Base-by-base conservation (phyloP, 2,329 filamentous ascomycete genomes). In the Helotiales sp. region DNA sequence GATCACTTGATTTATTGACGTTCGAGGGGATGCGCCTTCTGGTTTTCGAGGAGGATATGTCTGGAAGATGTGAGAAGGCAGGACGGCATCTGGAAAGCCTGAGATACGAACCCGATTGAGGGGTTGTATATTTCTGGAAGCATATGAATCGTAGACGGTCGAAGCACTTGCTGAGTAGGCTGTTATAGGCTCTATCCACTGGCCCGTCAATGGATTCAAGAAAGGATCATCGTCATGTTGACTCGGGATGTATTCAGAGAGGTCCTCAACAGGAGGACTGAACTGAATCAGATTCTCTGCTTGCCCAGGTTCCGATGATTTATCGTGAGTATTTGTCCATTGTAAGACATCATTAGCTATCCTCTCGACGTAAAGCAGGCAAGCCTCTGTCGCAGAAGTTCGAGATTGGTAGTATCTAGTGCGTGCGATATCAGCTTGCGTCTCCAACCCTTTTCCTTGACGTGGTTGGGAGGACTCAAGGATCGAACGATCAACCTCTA, bases 191-290 rank as follows among this genome's bases (percentile, higher is more conserved):
- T 29, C 9, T 24, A 57, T 49, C 48, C 38, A 49, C 25, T 52
- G 48, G n/a, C 55, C 42, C 1, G 55, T 52, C 4, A 57, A 27
- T 17, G 48, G 55, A 42, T 57, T 57, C 2, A 57, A 4, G 31
- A 17, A 57, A 15, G 49, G 38, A 8, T 53, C 33, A 25, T 59
- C 44, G 25, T 52, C 57, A 3, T 49, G 4, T 3, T 7, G 22
- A n/a, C 31, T 19, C 13, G n/a, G 6, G 38, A 27, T 17, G 7
- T 7, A n/a, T 6, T 15, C 7, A 40, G 7, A n/a, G n/a, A n/a
- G 7, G 17, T n/a, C 36, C 6, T 7, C n/a, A 7, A 40, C n/a
- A n/a, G 13, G 24, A 52, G 31, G 1, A 19, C 10, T 51, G 4
- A 15, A 12, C 13, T 17, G 15, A 51, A 8, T 8, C 29, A 36